Percentiles rank a stretch among this genome's conserved stretches.
Conservation (phyloP, 2,329 filamentous ascomycete genomes). For the Diaporthe vaccinii region DNA sequence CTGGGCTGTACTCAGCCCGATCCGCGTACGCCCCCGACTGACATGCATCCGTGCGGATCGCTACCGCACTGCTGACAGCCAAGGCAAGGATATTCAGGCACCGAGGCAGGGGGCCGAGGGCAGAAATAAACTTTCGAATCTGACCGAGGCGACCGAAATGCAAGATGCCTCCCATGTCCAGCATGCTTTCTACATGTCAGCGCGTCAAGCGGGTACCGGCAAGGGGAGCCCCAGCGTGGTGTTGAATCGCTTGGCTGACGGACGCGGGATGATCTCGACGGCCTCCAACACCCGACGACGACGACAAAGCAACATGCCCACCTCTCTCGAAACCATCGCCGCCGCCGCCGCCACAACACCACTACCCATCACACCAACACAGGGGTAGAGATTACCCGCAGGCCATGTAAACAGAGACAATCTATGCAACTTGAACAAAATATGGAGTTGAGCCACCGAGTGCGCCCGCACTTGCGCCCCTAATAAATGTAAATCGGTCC, state of each 20-base stretch:
- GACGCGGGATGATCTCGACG: conserved; percentile 24
- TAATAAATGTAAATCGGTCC: not conserved
- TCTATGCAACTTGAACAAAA: conserved; percentile 39
- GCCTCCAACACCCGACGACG: conserved; percentile 28
- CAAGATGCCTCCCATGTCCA: conserved; percentile 18
- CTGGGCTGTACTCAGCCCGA: conserved; percentile 27
- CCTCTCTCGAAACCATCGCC: not conserved
- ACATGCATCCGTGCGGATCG: conserved; percentile 18
- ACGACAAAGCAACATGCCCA: not conserved
- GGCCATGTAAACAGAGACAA: conserved; percentile 36
- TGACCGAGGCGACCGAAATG: conserved; percentile 27
- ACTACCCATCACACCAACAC: conserved; percentile 1
- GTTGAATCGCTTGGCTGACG: conserved; percentile 10
- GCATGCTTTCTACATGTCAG: not conserved
- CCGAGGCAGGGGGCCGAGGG: conserved; percentile 10
- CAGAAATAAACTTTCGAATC: conserved; percentile 24
- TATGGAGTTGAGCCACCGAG: conserved; percentile 23
- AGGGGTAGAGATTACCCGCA: conserved; percentile 34
- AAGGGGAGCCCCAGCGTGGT: conserved; percentile 3
- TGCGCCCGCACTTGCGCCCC: not conserved
- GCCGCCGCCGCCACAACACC: conserved; percentile 2
- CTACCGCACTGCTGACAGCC: conserved; percentile 6
- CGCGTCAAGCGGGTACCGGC: conserved; percentile 11
- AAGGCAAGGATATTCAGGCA: conserved; percentile 31
- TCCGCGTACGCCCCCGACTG: conserved; percentile 10